Evolutionary conservation across 1,284 basidiomycete genomes (phyloP).

Genomic region (Rhodotorula sp.): DNA sequence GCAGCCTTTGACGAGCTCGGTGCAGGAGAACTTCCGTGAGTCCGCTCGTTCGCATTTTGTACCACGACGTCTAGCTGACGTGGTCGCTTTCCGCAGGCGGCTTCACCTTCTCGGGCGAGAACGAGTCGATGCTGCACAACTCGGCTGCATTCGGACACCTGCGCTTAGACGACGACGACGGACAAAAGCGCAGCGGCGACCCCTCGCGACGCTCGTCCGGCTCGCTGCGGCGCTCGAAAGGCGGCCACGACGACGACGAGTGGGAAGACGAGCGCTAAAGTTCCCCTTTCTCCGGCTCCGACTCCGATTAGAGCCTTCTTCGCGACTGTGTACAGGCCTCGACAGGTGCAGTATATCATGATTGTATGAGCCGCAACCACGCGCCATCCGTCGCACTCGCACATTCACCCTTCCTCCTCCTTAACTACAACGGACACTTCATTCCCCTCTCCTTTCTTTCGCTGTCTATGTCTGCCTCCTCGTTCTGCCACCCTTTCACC

Average conservation of each 20-base stretch:
- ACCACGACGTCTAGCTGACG: conserved; percentile 48
- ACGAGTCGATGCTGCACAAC: conserved; percentile 38
- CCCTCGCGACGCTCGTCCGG: conserved; percentile 3
- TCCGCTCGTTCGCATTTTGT: conserved; percentile 52
- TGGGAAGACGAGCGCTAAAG: conserved; percentile 30
- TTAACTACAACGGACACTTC: neutral
- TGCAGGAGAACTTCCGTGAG: conserved; percentile 90
- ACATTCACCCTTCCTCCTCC: neutral
- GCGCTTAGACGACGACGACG: conserved; percentile 14
- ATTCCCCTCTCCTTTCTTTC: neutral
- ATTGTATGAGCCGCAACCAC: neutral
- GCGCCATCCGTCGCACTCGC: neutral
- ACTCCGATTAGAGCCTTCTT: conserved; percentile 1
- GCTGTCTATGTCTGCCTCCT: neutral
- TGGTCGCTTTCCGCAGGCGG: conserved; percentile 25
- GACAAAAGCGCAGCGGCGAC: neutral
- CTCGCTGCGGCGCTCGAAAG: neutral
- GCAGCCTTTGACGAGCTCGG: conserved; percentile 74
- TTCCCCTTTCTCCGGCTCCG: neutral
- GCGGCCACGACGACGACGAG: conserved; percentile 22
- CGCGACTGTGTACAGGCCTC: neutral
- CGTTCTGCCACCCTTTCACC: neutral
- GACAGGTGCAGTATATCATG: neutral
- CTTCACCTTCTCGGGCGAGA: conserved; percentile 45
- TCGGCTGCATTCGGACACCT: conserved; percentile 19